phyloP scores from a whole-genome alignment of 805 yeast genomes.

The Lipomyces kockii region DNA sequence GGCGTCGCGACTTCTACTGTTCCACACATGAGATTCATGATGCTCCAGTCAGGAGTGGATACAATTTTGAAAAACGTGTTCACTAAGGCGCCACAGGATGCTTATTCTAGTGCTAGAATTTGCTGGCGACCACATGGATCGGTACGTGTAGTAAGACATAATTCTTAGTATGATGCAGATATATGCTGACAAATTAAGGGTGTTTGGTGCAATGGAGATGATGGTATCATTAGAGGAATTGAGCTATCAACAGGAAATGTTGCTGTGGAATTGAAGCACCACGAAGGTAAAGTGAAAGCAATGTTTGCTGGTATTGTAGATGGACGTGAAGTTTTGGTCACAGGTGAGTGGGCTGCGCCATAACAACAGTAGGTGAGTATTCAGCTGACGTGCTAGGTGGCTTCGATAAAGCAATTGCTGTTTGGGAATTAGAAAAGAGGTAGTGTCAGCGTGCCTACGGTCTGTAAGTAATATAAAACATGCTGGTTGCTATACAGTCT shows the following conservation, averaged over 20 bases:
- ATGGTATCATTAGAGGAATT: slow-evolving; percentile 65
- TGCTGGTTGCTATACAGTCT: background rate
- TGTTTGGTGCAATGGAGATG: slow-evolving; percentile 71
- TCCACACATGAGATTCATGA: slow-evolving; percentile 73
- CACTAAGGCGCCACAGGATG: slow-evolving; percentile 69
- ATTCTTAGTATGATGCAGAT: background rate
- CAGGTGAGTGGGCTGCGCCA: slow-evolving; percentile 42
- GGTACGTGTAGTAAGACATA: slow-evolving; percentile 7
- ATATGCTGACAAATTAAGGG: slow-evolving; percentile 47
- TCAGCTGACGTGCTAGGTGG: slow-evolving; percentile 45
- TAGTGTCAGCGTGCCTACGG: background rate
- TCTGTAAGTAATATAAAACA: background rate
- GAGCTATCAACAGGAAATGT: slow-evolving; percentile 52
- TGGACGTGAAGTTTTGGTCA: slow-evolving; percentile 50
- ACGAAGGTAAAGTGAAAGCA: slow-evolving; percentile 57
- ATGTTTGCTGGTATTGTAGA: slow-evolving; percentile 43
- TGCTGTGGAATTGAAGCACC: slow-evolving; percentile 46
- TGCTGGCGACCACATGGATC: slow-evolving; percentile 51
- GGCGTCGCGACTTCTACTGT: slow-evolving; percentile 76
- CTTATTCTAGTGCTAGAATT: slow-evolving; percentile 59
- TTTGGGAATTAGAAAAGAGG: slow-evolving; percentile 43
- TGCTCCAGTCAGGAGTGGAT: slow-evolving; percentile 47
- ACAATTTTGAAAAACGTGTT: slow-evolving; percentile 52
- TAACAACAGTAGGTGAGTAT: background rate
- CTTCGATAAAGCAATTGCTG: slow-evolving; percentile 48